Conservation (phyloP, 257 asterid genomes). For the Solanum etuberosum region DNA sequence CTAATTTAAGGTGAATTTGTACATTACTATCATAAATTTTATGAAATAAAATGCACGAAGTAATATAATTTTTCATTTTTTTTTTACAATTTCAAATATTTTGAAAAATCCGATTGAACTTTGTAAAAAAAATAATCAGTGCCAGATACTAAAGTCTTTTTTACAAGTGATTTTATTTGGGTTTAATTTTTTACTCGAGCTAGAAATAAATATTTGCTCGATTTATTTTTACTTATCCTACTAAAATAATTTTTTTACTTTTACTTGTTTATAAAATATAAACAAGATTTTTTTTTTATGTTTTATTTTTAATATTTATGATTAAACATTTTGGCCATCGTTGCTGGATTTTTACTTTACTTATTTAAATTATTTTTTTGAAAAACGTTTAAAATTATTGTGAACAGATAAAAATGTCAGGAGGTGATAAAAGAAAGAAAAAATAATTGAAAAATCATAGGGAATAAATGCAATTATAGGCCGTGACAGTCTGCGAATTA, state of each 20-base stretch:
- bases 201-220: neutral
- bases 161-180: neutral
- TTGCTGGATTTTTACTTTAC: neutral
- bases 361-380: neutral
- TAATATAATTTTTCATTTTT: neutral
- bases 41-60: neutral
- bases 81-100: neutral
- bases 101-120: neutral
- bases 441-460: neutral
- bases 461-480: neutral
- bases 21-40: neutral
- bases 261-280: too few species aligned
- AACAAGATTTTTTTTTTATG: too few species aligned
- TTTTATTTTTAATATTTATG: too few species aligned
- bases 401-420: neutral
- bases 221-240: neutral
- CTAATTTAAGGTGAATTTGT: neutral
- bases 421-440: neutral
- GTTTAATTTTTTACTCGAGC: neutral
- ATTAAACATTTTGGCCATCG: too few species aligned
- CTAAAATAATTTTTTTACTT: too few species aligned
- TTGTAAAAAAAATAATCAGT: neutral
- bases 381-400: neutral
- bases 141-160: neutral
- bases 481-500: neutral